A percentile compares a stretch with the other conserved stretches of the same genome.
These are phyloP conservation scores for Ceratocystis destructans DNA, from an alignment of 2,329 filamentous ascomycete genomes.

Conservation along the genomic window DNA sequence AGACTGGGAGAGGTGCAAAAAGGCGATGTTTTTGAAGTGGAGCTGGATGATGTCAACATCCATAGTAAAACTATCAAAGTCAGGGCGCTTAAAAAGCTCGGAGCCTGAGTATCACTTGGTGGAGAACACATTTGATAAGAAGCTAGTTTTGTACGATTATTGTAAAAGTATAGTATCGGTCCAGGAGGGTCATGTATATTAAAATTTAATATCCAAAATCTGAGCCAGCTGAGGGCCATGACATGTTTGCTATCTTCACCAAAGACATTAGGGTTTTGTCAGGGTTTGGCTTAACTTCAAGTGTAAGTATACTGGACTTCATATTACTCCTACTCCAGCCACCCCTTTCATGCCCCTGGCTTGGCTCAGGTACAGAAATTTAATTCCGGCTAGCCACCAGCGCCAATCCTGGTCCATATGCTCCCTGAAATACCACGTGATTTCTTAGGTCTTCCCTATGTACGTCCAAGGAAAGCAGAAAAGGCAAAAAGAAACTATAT, in stretches of 20 bases:
- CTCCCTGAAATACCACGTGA: not conserved
- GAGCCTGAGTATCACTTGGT: not conserved
- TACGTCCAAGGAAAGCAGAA: not conserved
- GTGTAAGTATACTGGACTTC: not conserved
- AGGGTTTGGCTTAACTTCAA: not conserved
- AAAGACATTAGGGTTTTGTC: not conserved
- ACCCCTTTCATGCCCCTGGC: constrained; percentile 1
- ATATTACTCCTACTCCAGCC: not conserved
- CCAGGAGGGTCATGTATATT: not conserved
- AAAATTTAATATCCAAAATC: not conserved
- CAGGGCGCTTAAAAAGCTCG: constrained; percentile 28
- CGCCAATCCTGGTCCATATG: not conserved
- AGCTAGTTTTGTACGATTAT: not conserved
- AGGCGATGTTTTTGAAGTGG: constrained; percentile 43
- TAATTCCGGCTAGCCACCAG: not conserved
- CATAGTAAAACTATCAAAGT: constrained; percentile 34
- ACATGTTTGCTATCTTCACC: not conserved
- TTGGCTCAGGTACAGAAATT: constrained; percentile 6
- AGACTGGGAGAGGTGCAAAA: constrained; percentile 32
- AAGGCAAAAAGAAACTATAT: not conserved
- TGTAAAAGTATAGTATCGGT: not conserved
- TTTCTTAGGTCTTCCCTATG: not conserved
- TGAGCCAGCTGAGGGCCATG: not conserved
- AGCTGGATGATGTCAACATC: constrained; percentile 41
- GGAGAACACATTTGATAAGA: not conserved